Base-by-base conservation (phyloP, 2,329 filamentous ascomycete genomes). In the Botrytis elliptica region DNA sequence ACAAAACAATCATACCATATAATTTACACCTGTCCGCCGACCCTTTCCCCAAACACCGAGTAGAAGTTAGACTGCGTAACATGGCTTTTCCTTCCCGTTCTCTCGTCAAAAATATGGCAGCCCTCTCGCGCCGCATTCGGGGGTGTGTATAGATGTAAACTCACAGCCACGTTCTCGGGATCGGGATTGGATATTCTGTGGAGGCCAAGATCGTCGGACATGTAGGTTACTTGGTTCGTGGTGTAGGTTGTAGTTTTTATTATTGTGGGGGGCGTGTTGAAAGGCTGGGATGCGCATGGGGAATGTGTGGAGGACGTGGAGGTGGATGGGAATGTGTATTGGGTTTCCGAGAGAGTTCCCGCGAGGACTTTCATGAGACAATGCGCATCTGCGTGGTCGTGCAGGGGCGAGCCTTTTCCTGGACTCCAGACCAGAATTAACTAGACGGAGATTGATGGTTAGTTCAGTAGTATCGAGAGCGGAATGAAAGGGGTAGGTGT, bases 371-470 rank as follows among this genome's bases (percentile, higher is more conserved):
- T 97, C 94, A 97, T 97, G 77, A 97, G 86, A 29, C 94, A 97
- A 82, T 97, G 94, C 42, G 94, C 93, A 76, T 95, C 93, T 80
- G 91, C 91, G 82, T 94, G 92, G 82, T 97, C 95, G 81, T 98
- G 95, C 80, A 97, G 93, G 18, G 92, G 91, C 78, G 92, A 95
- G 60, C 89, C 89, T 83, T 93, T 94, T 70, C 92, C 92, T 0
- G 95, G 94, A 25, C 90, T 91, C 95, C 95, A 97, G 62, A 97
- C 94, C 59, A 97, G 88, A 95, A 90, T 85, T 92, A 97, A 93
- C 97, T 97, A 55, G 22, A 70, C 10, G 33, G 42, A 8, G 38
- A 63, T 20, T 38, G 18, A n/a, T 33, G 33, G 29, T 74, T 38
- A 55, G 49, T 10, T 63, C 18, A 29, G 75, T 57, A 42, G 49